Conservation (phyloP, 1,284 basidiomycete species). For the Erythrobasidium hasegawianum region DNA sequence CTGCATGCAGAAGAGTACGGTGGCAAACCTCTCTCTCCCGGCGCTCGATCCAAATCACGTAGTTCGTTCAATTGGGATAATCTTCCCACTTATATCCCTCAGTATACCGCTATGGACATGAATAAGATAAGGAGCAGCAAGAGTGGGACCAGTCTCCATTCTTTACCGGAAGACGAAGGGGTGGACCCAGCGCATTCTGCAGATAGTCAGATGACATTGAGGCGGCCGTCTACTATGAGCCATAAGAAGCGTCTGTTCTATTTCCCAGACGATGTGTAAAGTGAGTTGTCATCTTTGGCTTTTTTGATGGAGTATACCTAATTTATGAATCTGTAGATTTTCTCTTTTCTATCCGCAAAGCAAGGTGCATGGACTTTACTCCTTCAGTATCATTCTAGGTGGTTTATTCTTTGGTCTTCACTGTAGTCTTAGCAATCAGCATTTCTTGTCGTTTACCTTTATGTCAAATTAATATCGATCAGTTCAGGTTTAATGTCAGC, state of each 20-base stretch:
- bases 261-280: slow-evolving; percentile 24
- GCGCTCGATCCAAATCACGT: slow-evolving; percentile 15
- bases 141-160: slow-evolving; percentile 30
- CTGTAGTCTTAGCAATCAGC: too few species aligned
- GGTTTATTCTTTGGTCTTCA: too few species aligned
- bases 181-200: neutral
- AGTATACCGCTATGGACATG: slow-evolving; percentile 27
- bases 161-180: slow-evolving; percentile 20
- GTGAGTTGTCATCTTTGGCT: neutral
- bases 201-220: neutral
- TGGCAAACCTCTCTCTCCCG: neutral
- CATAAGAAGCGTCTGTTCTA: slow-evolving; percentile 31
- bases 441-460: too few species aligned
- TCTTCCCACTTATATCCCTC: slow-evolving; percentile 28
- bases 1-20: neutral
- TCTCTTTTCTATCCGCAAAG: too few species aligned
- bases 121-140: slow-evolving; percentile 19
- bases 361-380: too few species aligned
- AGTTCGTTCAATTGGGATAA: slow-evolving; percentile 30
- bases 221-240: neutral
- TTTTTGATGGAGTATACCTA: neutral
- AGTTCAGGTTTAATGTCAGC: too few species aligned
- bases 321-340: too few species aligned
- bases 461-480: too few species aligned
- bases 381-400: too few species aligned